phyloP scores from a whole-genome alignment of 331 rosid genomes.

The Arachis monticola region DNA sequence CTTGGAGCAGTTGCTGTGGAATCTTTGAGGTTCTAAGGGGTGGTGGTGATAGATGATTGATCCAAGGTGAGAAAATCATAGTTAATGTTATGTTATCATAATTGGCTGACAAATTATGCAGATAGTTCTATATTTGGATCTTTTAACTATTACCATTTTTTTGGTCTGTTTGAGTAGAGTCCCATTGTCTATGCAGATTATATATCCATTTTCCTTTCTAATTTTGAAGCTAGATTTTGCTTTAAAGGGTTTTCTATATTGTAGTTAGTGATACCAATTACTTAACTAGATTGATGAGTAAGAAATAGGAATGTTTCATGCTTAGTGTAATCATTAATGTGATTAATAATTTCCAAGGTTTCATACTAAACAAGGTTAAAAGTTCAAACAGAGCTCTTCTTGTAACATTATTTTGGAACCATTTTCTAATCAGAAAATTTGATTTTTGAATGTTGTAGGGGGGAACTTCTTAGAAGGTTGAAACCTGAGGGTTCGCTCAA shows the following conservation, averaged over 20 bases:
- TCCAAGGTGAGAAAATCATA: constrained; percentile 51
- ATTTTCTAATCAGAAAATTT: constrained; percentile 26
- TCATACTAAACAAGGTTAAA: too few relatives aligned
- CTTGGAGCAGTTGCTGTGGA: constrained; percentile 85
- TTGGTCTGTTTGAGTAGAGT: not conserved
- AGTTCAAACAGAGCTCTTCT: too few relatives aligned
- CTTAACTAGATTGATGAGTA: too few relatives aligned
- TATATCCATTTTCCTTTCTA: constrained; percentile 8
- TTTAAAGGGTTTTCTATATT: not conserved
- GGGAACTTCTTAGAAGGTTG: constrained; percentile 22
- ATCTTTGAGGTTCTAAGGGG: constrained; percentile 56
- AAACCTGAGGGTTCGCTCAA: constrained; percentile 21
- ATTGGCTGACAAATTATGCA: constrained; percentile 2
- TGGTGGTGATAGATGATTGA: constrained; percentile 57
- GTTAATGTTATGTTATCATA: not conserved
- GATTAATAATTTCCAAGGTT: too few relatives aligned
- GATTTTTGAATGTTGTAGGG: constrained; percentile 26
- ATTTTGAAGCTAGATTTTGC: not conserved
- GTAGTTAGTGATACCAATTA: constrained; percentile 4
- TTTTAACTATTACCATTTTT: not conserved
- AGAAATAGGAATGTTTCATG: not conserved
- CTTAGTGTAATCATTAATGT: not conserved
- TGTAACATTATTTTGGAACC: not conserved
- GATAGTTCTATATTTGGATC: not conserved
- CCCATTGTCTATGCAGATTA: not conserved